Evolutionary conservation across 352 stramenopile species (phyloP), one percentile per base, ranked within the genome.

Genomic region (Thalassiosira livingstoniorum): DNA sequence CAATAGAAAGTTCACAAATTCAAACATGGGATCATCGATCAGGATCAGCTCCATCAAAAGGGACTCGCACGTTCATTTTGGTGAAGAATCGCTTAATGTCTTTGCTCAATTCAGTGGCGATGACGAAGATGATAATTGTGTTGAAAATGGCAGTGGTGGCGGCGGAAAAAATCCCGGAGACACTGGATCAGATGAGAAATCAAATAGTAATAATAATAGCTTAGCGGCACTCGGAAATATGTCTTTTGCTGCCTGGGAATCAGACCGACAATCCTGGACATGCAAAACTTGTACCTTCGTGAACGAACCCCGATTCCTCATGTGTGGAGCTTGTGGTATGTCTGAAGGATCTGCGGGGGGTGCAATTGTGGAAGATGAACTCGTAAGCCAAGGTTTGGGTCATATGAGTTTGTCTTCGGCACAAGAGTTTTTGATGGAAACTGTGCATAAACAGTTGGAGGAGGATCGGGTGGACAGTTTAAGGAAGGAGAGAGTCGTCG

Each of bases 201-300:
- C n/a, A n/a, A n/a, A n/a, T n/a, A n/a, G n/a, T n/a, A n/a, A n/a
- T n/a, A n/a, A n/a, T n/a, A n/a, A n/a, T n/a, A 74, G 65, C 29
- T 35, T 74, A 11, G 18, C n/a, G 1, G 53, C 51, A 47, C 27
- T 74, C 15, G 51, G 45, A 7, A 27, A 74, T 51, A 62, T 74
- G 45, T 58, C 34, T 21, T 74, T 74, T n/a, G 65, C 45, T 13
- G 65, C 65, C 0, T 74, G 65, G 65, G 65, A 74, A 51, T 32
- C 35, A 2, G 45, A 74, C 47, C 65, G 65, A 25, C 43, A 54
- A 13, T 1, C 35, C 29, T 74, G 65, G 65, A 45, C 32, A 2
- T 74, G 65, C 47, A 64, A 74, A 54, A n/a, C 43, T 3, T 60
- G 63, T 25, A 72, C 63, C 31, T 72, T 72, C 32, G 39, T 57